A percentile compares a stretch with the other conserved stretches of the same genome.
Evolutionary conservation across 306 rosid genomes (phyloP).

Genomic region (Vicia sativa): DNA sequence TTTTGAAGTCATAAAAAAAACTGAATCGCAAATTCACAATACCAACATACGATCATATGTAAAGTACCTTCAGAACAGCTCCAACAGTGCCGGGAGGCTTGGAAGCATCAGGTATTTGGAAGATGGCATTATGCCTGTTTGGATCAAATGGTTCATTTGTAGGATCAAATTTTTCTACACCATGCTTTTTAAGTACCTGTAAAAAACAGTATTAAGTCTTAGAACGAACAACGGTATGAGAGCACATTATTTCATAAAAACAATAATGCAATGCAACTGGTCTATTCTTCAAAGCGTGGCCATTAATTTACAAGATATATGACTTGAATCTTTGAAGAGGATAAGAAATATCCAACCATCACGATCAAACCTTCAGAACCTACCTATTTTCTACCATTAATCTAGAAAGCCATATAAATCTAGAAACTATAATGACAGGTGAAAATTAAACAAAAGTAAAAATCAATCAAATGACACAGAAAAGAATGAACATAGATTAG

Average conservation of each 20-base stretch:
- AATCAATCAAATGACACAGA: conserved; percentile 5
- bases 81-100: conserved; percentile 87
- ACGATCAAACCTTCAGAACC: conserved; percentile 19
- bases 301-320: conserved; percentile 12
- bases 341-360: conserved; percentile 15
- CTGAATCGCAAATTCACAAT: neutral
- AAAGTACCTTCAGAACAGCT: conserved; percentile 79
- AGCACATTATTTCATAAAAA: conserved; percentile 17
- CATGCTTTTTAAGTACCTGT: conserved; percentile 83
- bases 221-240: no score
- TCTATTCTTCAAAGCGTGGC: conserved; percentile 5
- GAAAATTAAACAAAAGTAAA: neutral
- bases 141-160: conserved; percentile 93
- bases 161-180: conserved; percentile 86
- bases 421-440: neutral
- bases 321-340: neutral
- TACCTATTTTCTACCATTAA: conserved; percentile 10
- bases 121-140: conserved; percentile 81
- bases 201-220: no score
- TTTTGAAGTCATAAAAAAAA: neutral
- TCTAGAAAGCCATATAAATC: conserved; percentile 14
- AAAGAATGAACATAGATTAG: neutral
- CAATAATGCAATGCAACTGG: conserved; percentile 21
- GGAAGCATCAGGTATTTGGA: conserved; percentile 80
- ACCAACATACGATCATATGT: neutral